Base-by-base conservation (phyloP, 2,329 filamentous ascomycete species). In the Arthroderma sp. region DNA sequence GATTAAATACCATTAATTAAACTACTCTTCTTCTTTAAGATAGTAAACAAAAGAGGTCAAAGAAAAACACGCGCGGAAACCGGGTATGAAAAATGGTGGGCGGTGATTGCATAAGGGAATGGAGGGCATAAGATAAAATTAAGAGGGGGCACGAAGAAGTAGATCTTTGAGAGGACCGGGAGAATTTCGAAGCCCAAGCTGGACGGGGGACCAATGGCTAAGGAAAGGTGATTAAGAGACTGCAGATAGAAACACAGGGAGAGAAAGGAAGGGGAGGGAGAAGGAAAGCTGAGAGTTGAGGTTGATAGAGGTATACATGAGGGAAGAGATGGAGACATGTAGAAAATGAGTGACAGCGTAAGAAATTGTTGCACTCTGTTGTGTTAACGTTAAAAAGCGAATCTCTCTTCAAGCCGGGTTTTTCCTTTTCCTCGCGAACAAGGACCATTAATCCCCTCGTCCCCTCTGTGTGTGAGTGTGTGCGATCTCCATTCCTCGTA, bases 1-100 rank as follows among this genome's bases (percentile, higher is more conserved):
- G 47, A 51, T 51, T 51, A 51, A 51, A 51, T 51, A 51, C 47
- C 47, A 51, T 51, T 51, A 51, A 51, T 51, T 51, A 51, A 51
- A 51, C 44, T 51, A 33, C 47, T 51, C 47, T 51, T 51, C 21
- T 51, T 51, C 47, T 51, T 51, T 51, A 51, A 51, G 19, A 51
- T 51, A 51, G n/a, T 51, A 51, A 38, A 38, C 35, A 38, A n/a
- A n/a, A 51, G 47, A 51, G 47, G 47, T 51, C 13, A 51, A 51
- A 51, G 25, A 51, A 51, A 51, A 51, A 51, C 47, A 51, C 47
- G 47, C 47, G 47, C 47, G 47, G 47, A 31, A 51, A 51, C 47
- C 47, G 47, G 47, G 47, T 51, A 51, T 51, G 47, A 51, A 51
- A 33, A 51, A 51, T 51, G 47, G 47, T 11, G 47, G 25, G 47